Percentiles rank a stretch among this genome's conserved stretches.
Evolutionary conservation across 2,329 filamentous ascomycete genomes (phyloP).

Genomic region (Xylaria sp.): DNA sequence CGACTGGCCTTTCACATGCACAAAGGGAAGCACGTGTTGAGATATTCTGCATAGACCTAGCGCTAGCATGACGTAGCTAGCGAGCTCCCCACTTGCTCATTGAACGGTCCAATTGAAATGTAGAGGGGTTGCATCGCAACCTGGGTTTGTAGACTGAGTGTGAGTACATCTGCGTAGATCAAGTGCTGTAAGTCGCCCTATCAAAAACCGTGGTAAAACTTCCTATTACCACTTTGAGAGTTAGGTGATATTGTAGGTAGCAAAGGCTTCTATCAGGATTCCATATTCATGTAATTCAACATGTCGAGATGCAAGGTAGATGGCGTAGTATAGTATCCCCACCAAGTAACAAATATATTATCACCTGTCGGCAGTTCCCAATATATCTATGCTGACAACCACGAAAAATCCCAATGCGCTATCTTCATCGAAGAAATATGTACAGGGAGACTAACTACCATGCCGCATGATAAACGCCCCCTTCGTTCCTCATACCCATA

Average conservation of each 20-base stretch:
- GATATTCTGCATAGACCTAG: background rate
- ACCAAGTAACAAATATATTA: background rate
- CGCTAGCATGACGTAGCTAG: conserved; percentile 32
- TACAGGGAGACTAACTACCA: background rate
- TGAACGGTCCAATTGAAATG: background rate
- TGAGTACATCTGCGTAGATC: background rate
- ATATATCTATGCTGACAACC: background rate
- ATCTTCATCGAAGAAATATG: background rate
- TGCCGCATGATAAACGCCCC: too few relatives aligned
- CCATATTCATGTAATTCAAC: background rate
- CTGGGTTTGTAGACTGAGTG: background rate
- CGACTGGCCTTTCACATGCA: conserved; percentile 33
- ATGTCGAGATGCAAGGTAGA: background rate
- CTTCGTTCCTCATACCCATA: too few relatives aligned
- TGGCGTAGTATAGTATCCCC: background rate
- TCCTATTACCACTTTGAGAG: background rate
- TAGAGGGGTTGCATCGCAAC: background rate
- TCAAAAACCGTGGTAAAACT: background rate
- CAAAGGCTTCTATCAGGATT: background rate
- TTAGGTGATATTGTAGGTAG: background rate
- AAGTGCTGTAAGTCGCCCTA: background rate
- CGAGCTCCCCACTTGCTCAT: conserved; percentile 7
- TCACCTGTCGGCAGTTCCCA: background rate
- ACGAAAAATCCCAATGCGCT: background rate
- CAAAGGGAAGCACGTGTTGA: conserved; percentile 29